Conservation (phyloP, 78 protist species). For the Polysphondylium violaceum region DNA sequence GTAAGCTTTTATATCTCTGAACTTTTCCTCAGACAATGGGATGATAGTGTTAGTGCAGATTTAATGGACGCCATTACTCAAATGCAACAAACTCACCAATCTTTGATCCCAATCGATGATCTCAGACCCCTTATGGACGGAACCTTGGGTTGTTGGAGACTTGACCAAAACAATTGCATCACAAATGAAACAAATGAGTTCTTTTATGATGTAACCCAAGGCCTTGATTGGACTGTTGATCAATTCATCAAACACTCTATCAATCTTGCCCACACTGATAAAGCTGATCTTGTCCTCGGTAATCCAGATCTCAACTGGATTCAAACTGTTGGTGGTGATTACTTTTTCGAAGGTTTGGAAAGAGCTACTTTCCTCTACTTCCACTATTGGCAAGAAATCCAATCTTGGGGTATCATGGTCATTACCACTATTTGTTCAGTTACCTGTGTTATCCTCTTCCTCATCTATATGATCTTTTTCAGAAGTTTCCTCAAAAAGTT, state of each 20-base stretch:
- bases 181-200: neutral
- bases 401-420: neutral
- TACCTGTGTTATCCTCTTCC: neutral
- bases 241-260: neutral
- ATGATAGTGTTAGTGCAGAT: neutral
- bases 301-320: conserved; percentile 51
- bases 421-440: conserved; percentile 1
- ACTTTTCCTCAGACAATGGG: neutral
- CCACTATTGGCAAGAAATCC: conserved; percentile 2
- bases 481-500: conserved; percentile 48
- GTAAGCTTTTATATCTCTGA: conserved; percentile 1
- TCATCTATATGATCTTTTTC: conserved; percentile 19
- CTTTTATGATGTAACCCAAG: conserved; percentile 4
- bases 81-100: conserved; percentile 41
- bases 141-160: conserved; percentile 16
- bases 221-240: conserved; percentile 54
- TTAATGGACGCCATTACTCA: neutral
- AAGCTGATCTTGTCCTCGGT: neutral
- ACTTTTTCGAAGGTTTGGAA: conserved; percentile 17
- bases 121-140: conserved; percentile 65
- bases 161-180: neutral
- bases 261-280: neutral
- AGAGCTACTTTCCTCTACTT: conserved; percentile 45
- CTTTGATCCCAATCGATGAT: neutral
- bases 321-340: neutral